Percentiles rank a stretch among this genome's conserved stretches.
phyloP scores from a whole-genome alignment of 2,329 filamentous ascomycete species.

The Beauveria bassiana region DNA sequence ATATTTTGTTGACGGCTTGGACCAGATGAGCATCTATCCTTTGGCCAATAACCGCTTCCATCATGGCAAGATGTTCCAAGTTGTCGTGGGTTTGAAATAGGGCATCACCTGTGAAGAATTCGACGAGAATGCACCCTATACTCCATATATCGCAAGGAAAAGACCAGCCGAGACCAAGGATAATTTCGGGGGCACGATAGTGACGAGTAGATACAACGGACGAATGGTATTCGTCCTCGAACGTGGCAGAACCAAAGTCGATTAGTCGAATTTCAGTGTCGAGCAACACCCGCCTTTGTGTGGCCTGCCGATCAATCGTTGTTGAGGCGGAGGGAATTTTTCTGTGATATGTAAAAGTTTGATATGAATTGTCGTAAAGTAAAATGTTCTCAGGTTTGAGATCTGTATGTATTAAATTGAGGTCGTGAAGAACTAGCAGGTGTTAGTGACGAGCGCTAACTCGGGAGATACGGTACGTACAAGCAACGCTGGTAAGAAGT shows the following conservation, averaged over 20 bases:
- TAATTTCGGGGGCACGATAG: slow-evolving; percentile 64
- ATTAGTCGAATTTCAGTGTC: slow-evolving; percentile 65
- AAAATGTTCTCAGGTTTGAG: slow-evolving; percentile 66
- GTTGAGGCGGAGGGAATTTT: slow-evolving; percentile 61
- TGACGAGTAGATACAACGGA: slow-evolving; percentile 64
- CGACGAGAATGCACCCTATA: slow-evolving; percentile 64
- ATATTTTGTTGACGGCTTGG: slow-evolving; percentile 39
- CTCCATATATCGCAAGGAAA: slow-evolving; percentile 69
- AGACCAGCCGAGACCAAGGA: slow-evolving; percentile 63
- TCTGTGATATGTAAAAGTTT: slow-evolving; percentile 65
- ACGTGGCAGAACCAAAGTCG: slow-evolving; percentile 65
- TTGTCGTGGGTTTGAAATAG: slow-evolving; percentile 68
- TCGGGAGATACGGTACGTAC: slow-evolving; percentile 46
- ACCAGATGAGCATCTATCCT: slow-evolving; percentile 54
- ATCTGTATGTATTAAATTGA: slow-evolving; percentile 93
- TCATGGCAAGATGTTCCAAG: slow-evolving; percentile 65
- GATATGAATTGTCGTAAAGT: slow-evolving; percentile 56
- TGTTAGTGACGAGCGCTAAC: neutral
- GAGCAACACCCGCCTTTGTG: slow-evolving; percentile 55
- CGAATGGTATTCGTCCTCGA: slow-evolving; percentile 66
- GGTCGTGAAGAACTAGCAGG: slow-evolving; percentile 74
- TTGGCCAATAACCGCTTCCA: slow-evolving; percentile 58
- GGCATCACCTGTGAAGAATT: slow-evolving; percentile 65
- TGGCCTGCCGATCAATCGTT: slow-evolving; percentile 52
- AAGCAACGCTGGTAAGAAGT: slow-evolving; percentile 95